phyloP scores from a whole-genome alignment of 2,329 filamentous ascomycete species.

The Cytospora chrysosperma region DNA sequence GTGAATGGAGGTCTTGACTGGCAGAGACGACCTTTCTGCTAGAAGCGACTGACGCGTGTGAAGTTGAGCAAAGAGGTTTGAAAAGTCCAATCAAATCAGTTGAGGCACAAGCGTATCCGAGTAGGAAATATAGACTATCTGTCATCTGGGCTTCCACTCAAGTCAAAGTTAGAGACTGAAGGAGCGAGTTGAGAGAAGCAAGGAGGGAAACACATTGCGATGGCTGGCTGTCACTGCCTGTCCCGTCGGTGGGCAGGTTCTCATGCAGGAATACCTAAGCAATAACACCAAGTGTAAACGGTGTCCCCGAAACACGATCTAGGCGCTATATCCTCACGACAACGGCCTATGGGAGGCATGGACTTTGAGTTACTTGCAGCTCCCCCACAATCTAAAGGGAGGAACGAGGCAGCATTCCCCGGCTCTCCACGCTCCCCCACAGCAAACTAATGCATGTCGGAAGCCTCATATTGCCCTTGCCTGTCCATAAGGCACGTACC shows the following conservation, averaged over 20 bases:
- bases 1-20: background rate
- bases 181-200: background rate
- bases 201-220: background rate
- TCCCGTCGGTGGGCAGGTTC: background rate
- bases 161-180: background rate
- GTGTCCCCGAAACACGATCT: background rate
- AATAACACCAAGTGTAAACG: background rate
- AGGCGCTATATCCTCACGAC: background rate
- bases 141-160: background rate
- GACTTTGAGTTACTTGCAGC: background rate
- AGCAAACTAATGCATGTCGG: constrained; percentile 10
- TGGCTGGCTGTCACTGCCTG: background rate
- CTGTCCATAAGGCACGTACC: too few species aligned
- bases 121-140: background rate
- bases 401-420: background rate
- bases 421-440: background rate
- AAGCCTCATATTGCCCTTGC: background rate
- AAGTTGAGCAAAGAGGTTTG: background rate
- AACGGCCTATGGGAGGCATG: background rate
- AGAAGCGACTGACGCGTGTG: background rate
- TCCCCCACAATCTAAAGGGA: background rate
- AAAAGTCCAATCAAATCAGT: background rate
- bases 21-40: background rate
- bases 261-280: background rate
- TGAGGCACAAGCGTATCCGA: background rate